phyloP scores from a whole-genome alignment of 208 protist genomes.

The Leishmania guyanensis region DNA sequence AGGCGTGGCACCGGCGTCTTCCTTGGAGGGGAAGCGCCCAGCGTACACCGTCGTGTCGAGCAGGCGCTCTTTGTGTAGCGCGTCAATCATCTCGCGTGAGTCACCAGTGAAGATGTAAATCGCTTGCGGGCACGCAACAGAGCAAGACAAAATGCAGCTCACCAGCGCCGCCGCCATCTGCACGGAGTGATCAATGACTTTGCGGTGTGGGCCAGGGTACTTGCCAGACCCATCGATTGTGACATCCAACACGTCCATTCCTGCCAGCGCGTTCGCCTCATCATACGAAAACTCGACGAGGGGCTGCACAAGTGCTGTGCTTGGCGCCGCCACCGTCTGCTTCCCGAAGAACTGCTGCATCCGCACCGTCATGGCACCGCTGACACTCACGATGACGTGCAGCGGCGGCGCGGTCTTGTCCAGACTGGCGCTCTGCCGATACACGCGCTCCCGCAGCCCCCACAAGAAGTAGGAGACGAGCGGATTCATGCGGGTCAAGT shows the following conservation, averaged over 20 bases:
- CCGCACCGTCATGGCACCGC: conserved; percentile 34
- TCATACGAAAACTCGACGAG: conserved; percentile 70
- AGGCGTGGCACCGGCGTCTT: conserved; percentile 11
- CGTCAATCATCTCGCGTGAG: conserved; percentile 52
- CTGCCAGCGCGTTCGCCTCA: conserved; percentile 72
- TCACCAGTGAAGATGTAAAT: conserved; percentile 81
- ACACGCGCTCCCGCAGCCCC: conserved; percentile 66
- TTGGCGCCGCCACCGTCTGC: conserved; percentile 37
- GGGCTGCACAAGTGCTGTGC: conserved; percentile 11
- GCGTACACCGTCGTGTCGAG: conserved; percentile 60
- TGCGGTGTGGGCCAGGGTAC: conserved; percentile 59
- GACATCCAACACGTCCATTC: conserved; percentile 76
- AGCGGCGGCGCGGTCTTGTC: conserved; percentile 39
- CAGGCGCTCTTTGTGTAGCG: conserved; percentile 46
- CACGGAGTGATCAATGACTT: conserved; percentile 62
- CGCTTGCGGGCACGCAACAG: conserved; percentile 39
- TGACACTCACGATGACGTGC: conserved; percentile 46
- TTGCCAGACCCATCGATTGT: conserved; percentile 57
- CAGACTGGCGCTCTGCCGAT: conserved; percentile 48
- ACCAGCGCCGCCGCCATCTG: conserved; percentile 57
- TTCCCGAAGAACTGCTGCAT: conserved; percentile 49
- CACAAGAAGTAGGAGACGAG: conserved; percentile 69
- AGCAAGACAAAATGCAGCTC: conserved; percentile 33
- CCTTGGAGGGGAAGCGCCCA: conserved; percentile 45
- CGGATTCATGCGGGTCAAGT: conserved; percentile 55